Base-by-base conservation (phyloP, 495 filamentous ascomycete species). In the Evernia prunastri region DNA sequence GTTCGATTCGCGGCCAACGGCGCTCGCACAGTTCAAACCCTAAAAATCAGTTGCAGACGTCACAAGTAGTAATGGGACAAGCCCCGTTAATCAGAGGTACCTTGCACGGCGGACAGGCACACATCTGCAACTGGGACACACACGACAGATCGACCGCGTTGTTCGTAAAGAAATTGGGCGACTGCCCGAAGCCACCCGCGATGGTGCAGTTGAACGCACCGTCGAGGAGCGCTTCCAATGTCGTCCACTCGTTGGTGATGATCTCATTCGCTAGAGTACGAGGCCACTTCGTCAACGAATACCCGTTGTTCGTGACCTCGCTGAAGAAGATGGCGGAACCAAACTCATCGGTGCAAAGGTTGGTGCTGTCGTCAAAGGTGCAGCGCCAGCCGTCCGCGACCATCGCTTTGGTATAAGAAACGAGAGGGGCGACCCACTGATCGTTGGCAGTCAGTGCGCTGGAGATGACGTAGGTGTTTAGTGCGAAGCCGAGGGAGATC, bases 391-490 rank as follows among this genome's bases (percentile, higher is more conserved):
- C 54, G 27, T 17, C 54, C n/a, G 8, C 27, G 15, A 57, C 35
- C 20, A 20, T 29, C 54, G n/a, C 54, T 57, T 57, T 31, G 11
- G 54, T 57, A 12, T 57, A 33, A 29, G 29, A 29, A 57, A 20
- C n/a, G 27, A 45, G n/a, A 15, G 37, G n/a, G 10, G 35, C 35
- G 10, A 40, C 58, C 20, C 43, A 40, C 58, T 37, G 43, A 4
- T 60, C 29, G 31, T 60, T 60, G 17, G 23, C 36, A 9, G 58
- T 45, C 58, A 60, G 27, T 45, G 58, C 58, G 37, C 36, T 43
- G 7, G 58, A 60, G 23, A 60, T 18, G 37, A 43, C 29, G n/a
- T 43, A 43, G 4, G 58, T 60, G 20, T 25, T 36, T 27, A 60
- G 39, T 6, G 58, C 58, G 31, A 45, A 23, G 27, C 27, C 39